phyloP scores from a whole-genome alignment of 495 filamentous ascomycete genomes.

The Extremus antarcticus region DNA sequence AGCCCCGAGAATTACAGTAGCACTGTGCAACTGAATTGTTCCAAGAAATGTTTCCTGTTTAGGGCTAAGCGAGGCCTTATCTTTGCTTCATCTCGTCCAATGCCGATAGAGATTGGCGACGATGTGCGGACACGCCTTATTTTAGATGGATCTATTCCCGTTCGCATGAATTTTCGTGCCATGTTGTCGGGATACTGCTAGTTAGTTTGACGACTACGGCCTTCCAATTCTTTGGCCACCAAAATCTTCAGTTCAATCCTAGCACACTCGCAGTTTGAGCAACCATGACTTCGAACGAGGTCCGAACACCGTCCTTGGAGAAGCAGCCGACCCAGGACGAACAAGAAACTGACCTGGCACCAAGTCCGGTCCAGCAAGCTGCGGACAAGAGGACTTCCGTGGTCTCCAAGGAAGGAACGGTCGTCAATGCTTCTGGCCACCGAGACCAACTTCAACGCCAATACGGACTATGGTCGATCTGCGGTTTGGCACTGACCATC shows the following conservation, averaged over 20 bases:
- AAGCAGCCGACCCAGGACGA: constrained; percentile 1
- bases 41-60: no score
- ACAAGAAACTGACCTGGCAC: background rate
- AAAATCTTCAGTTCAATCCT: no score
- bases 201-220: no score
- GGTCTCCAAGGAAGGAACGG: constrained; percentile 18
- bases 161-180: no score
- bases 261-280: no score
- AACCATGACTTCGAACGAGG: constrained; percentile 3
- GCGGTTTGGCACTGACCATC: constrained; percentile 43
- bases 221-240: no score
- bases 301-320: constrained; percentile 1
- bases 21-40: no score
- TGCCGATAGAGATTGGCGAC: background rate
- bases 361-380: background rate
- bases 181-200: no score
- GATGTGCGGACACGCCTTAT: no score
- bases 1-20: no score
- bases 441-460: constrained; percentile 49
- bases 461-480: constrained; percentile 48
- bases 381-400: constrained; percentile 10
- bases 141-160: no score
- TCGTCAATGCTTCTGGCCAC: constrained; percentile 48
- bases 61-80: background rate
- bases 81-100: background rate